Conservation (phyloP, 345 rosid genomes). For the Durio zibethinus region DNA sequence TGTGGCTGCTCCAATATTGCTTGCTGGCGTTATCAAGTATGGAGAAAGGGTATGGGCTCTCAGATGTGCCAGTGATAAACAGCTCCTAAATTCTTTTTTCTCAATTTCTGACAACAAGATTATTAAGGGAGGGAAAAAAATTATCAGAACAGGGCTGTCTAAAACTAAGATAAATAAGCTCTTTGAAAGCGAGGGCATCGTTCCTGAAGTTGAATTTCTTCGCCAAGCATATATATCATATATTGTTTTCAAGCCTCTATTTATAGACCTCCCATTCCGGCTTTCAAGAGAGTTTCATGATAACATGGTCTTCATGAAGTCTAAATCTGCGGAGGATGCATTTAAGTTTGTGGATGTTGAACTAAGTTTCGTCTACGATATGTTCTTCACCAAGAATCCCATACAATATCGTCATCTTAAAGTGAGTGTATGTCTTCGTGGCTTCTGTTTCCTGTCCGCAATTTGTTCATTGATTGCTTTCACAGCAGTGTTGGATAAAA, state of each 20-base stretch:
- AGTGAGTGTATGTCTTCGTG: constrained; percentile 26
- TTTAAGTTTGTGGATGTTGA: constrained; percentile 39
- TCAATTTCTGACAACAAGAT: neutral
- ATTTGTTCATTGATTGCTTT: constrained; percentile 19
- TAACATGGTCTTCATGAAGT: constrained; percentile 6
- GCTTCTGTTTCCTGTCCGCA: constrained; percentile 16
- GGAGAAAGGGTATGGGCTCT: constrained; percentile 41
- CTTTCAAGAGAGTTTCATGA: constrained; percentile 11
- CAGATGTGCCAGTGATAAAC: constrained; percentile 39
- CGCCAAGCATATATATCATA: constrained; percentile 25
- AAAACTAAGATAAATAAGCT: constrained; percentile 18
- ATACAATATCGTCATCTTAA: constrained; percentile 17
- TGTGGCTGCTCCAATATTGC: constrained; percentile 27
- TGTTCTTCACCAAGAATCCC: constrained; percentile 45
- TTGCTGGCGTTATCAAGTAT: constrained; percentile 42
- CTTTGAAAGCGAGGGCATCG: neutral
- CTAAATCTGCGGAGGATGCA: constrained; percentile 15
- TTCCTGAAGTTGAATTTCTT: neutral
- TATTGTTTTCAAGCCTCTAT: constrained; percentile 37
- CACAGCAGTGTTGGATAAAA: neutral
- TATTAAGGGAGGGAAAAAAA: constrained; percentile 23
- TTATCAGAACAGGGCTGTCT: constrained; percentile 19
- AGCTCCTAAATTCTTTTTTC: constrained; percentile 31
- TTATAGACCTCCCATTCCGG: constrained; percentile 40
- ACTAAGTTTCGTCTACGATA: constrained; percentile 42